These are phyloP conservation scores for Mentha longifolia DNA, from an alignment of 257 asterid genomes.

Conservation along the genomic window DNA sequence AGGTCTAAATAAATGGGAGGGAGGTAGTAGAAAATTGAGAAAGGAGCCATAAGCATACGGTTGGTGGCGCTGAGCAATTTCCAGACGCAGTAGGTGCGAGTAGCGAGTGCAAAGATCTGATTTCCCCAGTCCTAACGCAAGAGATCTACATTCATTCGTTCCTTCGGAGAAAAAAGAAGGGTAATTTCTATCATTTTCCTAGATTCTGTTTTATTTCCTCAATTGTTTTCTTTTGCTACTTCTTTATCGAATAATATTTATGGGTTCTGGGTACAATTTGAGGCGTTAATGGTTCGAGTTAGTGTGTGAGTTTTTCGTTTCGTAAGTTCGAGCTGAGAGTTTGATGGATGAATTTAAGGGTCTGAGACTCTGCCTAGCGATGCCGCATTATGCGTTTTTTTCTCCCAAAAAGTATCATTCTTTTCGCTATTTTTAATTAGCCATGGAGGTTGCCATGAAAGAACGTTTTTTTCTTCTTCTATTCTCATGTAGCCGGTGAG, in stretches of 20 bases:
- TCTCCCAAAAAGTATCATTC: neutral
- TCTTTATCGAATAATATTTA: neutral
- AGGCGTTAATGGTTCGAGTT: neutral
- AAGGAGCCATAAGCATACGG: too few species aligned
- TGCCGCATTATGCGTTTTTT: constrained; percentile 1
- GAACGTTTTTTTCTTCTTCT: neutral
- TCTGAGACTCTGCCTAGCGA: neutral
- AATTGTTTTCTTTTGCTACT: constrained; percentile 2
- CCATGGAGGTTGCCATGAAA: neutral
- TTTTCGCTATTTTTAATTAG: neutral
- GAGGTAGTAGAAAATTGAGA: too few species aligned
- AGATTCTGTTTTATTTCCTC: constrained; percentile 1
- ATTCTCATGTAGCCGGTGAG: neutral
- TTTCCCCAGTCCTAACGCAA: too few species aligned
- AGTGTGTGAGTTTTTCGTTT: neutral
- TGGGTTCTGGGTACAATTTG: neutral
- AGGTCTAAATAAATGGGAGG: too few species aligned
- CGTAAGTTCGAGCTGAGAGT: neutral
- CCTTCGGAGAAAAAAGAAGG: too few species aligned
- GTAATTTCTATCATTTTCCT: neutral
- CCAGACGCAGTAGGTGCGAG: too few species aligned
- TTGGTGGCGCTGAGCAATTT: too few species aligned
- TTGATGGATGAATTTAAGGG: neutral
- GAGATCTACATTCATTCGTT: too few species aligned
- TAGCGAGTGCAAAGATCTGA: too few species aligned